Evolutionary conservation across 1,139 yeast genomes (phyloP), one percentile per base, ranked within the genome.

Genomic region (Zhuliangozyma parablackwelliae): DNA sequence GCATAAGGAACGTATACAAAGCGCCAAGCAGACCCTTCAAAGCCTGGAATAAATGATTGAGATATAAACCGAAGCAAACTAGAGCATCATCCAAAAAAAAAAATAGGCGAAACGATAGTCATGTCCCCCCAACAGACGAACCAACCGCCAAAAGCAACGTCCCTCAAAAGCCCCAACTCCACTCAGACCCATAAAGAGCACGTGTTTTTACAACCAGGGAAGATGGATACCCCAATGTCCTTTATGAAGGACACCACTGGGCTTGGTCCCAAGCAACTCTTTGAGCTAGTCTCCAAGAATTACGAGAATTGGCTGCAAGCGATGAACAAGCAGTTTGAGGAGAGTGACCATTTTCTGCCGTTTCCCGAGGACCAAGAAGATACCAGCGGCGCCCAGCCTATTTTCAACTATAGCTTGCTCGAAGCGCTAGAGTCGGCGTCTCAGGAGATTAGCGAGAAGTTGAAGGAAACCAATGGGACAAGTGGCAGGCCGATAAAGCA

Each of bases 281-380:
- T 65, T 48, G 66, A 63, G 28, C 55, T 62, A 34, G 65, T 66
- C 13, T 56, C 68, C 10, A 61, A 61, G 41, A 63, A 65, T 47
- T 65, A 66, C 43, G 68, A 65, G 32, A 50, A 59, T 10, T 67
- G 72, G 72, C 68, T 55, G 56, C 61, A 57, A 31, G 61, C 59
- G 9, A 53, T 62, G 50, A 56, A 56, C 37, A 53, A 51, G 33
- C 60, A 56, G 37, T 53, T 57, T 32, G 53, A 51, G 16, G 42
- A 41, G 12, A 30, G 37, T 9, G 61, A 50, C 26, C 41, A 50
- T 34, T 61, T 50, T 33, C 60, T 57, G 57, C 68, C 68, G 9
- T 60, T 62, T 32, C 68, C 68, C 7, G 42, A 40, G 8, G 59
- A 52, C 33, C 50, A 51, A 26, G 52, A 46, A 6, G 50, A 40